phyloP scores from a whole-genome alignment of 1,284 basidiomycete genomes.

The Ceratobasidium sp. region DNA sequence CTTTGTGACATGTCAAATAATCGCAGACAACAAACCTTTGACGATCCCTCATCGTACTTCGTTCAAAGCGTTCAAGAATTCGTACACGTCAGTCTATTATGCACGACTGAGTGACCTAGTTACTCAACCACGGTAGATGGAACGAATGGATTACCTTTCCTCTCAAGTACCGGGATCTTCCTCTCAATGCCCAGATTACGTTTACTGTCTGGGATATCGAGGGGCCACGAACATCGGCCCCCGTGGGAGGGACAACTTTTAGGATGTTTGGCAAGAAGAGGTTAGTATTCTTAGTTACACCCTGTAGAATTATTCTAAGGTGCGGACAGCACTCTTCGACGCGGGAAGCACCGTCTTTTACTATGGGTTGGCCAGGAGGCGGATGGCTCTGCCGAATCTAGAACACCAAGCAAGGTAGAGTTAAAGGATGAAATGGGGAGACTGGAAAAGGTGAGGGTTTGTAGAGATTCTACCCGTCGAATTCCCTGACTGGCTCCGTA shows the following conservation, averaged over 20 bases:
- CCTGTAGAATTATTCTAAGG: neutral
- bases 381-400: constrained; percentile 80
- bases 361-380: constrained; percentile 85
- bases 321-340: constrained; percentile 73
- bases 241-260: constrained; percentile 91
- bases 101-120: constrained; percentile 8
- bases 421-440: constrained; percentile 90
- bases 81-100: constrained; percentile 64
- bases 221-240: constrained; percentile 72
- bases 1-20: constrained; percentile 88
- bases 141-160: constrained; percentile 93
- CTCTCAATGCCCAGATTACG: constrained; percentile 84
- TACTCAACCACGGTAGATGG: constrained; percentile 65
- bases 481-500: too few relatives aligned
- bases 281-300: constrained; percentile 52
- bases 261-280: constrained; percentile 90
- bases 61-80: constrained; percentile 88
- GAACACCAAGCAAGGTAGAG: constrained; percentile 85
- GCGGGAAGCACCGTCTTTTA: constrained; percentile 88
- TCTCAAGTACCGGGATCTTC: constrained; percentile 89
- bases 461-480: neutral
- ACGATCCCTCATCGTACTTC: constrained; percentile 90
- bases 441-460: constrained; percentile 79
- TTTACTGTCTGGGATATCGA: constrained; percentile 96
- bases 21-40: constrained; percentile 90